Conservation (phyloP, 2,329 filamentous ascomycete genomes). For the Pseudogymnoascus sp. region DNA sequence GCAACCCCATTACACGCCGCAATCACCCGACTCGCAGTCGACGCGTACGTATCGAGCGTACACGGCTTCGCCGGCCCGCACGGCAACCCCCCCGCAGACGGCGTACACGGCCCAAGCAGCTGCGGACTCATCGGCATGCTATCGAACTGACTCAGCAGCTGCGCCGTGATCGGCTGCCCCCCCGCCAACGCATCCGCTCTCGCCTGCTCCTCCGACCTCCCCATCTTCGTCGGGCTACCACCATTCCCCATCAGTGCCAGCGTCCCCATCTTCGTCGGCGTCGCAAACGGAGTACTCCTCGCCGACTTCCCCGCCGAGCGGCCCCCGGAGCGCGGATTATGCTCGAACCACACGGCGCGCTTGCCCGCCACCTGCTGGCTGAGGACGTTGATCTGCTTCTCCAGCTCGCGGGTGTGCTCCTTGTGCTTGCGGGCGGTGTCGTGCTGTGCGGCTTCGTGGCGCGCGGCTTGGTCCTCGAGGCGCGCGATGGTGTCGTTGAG, state of each 20-base stretch:
- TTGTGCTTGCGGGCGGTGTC: background rate
- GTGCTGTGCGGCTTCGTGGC: conserved; percentile 15
- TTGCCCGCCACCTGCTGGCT: conserved; percentile 15
- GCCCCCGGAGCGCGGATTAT: conserved; percentile 10
- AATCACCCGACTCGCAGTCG: background rate
- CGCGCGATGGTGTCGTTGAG: conserved; percentile 6
- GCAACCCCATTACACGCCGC: background rate
- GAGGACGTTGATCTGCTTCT: background rate
- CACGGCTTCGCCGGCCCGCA: background rate
- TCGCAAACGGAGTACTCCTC: background rate
- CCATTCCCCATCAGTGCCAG: background rate
- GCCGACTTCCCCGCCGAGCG: background rate
- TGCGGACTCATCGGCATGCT: background rate
- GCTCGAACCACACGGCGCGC: conserved; percentile 20
- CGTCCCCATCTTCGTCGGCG: background rate
- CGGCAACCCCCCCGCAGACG: background rate
- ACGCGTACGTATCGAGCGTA: background rate
- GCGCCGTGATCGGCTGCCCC: background rate
- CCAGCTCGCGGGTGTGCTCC: background rate
- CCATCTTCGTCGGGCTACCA: background rate
- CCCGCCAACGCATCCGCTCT: background rate
- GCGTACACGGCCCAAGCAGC: background rate
- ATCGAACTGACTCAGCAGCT: background rate
- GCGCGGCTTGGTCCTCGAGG: conserved; percentile 13
- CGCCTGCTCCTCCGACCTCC: background rate